Conservation (phyloP, 345 rosid genomes). For the Pistacia atlantica region DNA sequence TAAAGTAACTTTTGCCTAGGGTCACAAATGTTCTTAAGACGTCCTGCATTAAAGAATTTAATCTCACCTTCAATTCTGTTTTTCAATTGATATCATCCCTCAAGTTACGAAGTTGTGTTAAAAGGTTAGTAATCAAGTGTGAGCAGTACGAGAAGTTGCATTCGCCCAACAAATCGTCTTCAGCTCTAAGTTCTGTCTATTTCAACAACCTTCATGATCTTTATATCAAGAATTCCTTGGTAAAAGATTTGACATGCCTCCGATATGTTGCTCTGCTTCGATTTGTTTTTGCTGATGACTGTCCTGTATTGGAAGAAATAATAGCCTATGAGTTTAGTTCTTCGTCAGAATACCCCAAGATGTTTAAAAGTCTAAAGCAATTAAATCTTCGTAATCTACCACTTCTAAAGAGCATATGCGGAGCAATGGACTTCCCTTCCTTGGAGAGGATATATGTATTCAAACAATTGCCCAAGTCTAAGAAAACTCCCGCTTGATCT, state of each 20-base stretch:
- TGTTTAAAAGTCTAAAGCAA: background rate
- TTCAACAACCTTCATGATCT: no score
- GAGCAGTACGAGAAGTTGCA: no score
- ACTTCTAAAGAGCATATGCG: conserved; percentile 16
- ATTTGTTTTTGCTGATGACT: background rate
- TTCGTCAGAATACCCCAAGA: background rate
- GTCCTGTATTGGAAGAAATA: conserved; percentile 2
- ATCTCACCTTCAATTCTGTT: no score
- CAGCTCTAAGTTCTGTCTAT: no score
- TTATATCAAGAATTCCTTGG: no score
- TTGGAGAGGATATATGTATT: background rate
- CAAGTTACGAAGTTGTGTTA: no score
- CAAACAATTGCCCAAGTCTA: conserved; percentile 6
- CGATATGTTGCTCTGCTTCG: background rate
- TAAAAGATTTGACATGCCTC: conserved; percentile 9
- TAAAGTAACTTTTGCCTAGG: no score
- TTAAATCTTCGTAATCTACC: background rate
- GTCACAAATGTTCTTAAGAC: no score
- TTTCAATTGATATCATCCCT: no score
- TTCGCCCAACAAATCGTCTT: no score
- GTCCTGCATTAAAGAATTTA: no score
- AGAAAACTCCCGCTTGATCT: conserved; percentile 22
- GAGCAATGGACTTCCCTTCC: conserved; percentile 14
- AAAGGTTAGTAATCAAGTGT: no score
- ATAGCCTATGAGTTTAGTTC: background rate